Base-by-base conservation (phyloP, 805 yeast genomes). In the Metschnikowia borealis region DNA sequence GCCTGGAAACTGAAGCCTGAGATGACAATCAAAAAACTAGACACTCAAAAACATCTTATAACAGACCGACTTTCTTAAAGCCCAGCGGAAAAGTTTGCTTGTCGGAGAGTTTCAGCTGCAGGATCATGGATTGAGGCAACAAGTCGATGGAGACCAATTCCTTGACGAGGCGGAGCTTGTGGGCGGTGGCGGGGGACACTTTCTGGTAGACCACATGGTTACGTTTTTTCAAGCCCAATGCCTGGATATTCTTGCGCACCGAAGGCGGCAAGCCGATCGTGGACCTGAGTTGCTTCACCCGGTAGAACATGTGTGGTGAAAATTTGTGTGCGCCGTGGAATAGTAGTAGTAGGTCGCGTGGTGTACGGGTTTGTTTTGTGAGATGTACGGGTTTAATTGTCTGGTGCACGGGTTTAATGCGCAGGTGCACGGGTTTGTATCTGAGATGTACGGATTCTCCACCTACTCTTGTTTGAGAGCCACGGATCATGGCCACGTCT, bases 131-230 rank as follows among this genome's bases (percentile, higher is more conserved):
- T 29, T 42, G 69, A 40, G 82, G 84, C 10, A 85, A 82, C 35
- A 89, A 71, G 58, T 89, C 92, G 29, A 92, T 94, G 44, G 80
- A 80, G 7, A 92, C 91, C 50, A 92, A 74, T 66, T 92, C 97
- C 68, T 92, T 92, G 42, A 92, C 88, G 52, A 78, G 74, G 32
- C 89, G 81, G 50, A 92, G 77, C 74, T 84, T 83, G 66, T 96
- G 96, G 3, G 98, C 97, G 52, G 85, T 80, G 33, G 85, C 80
- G 14, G 95, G 90, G 11, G 85, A 77, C 3, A 87, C 89, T 43
- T 71, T 69, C 61, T 83, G 91, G 68, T 85, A 91, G 2, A 82
- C 84, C 1, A 84, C 79, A 37, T 84, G 83, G 47, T 91, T 88
- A 59, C 94, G 82, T 60, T 77, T 82, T 48, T 76, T 79, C 47